These are phyloP conservation scores for Suhomyces coccinellae DNA, from an alignment of 1,139 yeast genomes.

Conservation along the genomic window DNA sequence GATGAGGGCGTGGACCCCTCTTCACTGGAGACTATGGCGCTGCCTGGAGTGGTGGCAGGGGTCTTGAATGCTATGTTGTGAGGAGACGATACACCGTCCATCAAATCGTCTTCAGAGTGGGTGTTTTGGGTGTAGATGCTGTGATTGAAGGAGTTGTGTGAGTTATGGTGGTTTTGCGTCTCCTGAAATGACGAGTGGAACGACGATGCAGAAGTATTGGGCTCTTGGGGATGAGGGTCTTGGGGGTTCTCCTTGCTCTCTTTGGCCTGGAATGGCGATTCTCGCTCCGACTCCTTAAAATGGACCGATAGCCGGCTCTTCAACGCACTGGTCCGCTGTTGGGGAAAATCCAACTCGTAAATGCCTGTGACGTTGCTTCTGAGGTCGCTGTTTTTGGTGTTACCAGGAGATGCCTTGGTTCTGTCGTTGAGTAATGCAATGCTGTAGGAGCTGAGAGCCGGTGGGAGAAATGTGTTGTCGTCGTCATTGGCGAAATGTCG, in stretches of 20 bases:
- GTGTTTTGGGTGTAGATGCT: slow-evolving; percentile 18
- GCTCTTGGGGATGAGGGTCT: slow-evolving; percentile 2
- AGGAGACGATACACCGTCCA: slow-evolving; percentile 15
- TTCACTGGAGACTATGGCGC: slow-evolving; percentile 10
- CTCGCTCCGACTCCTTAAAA: slow-evolving; percentile 21
- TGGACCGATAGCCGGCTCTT: slow-evolving; percentile 37
- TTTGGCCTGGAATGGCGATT: slow-evolving; percentile 4
- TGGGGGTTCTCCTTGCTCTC: slow-evolving; percentile 7
- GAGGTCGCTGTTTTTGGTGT: slow-evolving; percentile 1
- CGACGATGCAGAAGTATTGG: slow-evolving; percentile 11
- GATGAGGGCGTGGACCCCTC: slow-evolving; percentile 2
- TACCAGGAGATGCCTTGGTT: slow-evolving; percentile 11
- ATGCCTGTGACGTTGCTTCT: slow-evolving; percentile 28
- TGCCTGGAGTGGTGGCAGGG: slow-evolving; percentile 24
- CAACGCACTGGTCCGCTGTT: slow-evolving; percentile 20
- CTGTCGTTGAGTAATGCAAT: slow-evolving; percentile 37
- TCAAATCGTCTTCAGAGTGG: slow-evolving; percentile 16
- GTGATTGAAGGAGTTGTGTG: slow-evolving; percentile 6
- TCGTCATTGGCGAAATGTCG: slow-evolving; percentile 38
- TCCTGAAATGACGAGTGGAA: slow-evolving; percentile 13
- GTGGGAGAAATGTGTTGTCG: slow-evolving; percentile 60
- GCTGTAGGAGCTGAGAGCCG: slow-evolving; percentile 61
- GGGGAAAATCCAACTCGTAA: slow-evolving; percentile 37
- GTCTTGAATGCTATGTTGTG: slow-evolving; percentile 15
- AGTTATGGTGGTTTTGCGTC: slow-evolving; percentile 1